Evolutionary conservation across 768 basidiomycete genomes (phyloP).

Genomic region (Xanthoconium stramineum): DNA sequence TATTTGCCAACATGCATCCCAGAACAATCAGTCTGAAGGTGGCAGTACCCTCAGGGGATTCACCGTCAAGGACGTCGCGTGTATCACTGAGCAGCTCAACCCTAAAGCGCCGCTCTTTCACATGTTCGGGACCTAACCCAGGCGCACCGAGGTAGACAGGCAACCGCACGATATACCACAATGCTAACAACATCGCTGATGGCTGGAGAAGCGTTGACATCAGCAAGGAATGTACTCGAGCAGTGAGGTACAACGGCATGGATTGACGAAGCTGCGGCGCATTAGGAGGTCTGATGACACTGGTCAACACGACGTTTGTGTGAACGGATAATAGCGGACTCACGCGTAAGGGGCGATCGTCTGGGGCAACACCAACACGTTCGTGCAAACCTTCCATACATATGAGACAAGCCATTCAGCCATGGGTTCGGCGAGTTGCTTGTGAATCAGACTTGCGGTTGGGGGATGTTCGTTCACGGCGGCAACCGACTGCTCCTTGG

Average conservation of each 20-base stretch:
- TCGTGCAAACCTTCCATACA: conserved; percentile 80
- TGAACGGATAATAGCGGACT: conserved; percentile 25
- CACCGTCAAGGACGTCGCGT: conserved; percentile 39
- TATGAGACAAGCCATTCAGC: conserved; percentile 78
- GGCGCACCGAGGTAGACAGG: conserved; percentile 64
- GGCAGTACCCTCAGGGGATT: conserved; percentile 53
- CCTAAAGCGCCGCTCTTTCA: conserved; percentile 64
- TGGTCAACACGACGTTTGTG: conserved; percentile 9
- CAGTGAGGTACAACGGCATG: conserved; percentile 47
- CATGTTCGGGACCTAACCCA: conserved; percentile 47
- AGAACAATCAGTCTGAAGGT: conserved; percentile 74
- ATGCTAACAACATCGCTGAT: conserved; percentile 70
- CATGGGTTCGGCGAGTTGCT: conserved; percentile 71
- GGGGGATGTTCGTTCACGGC: conserved; percentile 36
- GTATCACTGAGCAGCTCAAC: conserved; percentile 56
- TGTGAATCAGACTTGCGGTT: conserved; percentile 54
- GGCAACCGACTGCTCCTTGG: conserved; percentile 31
- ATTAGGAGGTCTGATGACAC: conserved; percentile 24
- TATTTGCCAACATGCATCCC: conserved; percentile 84
- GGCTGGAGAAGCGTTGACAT: conserved; percentile 80
- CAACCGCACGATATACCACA: conserved; percentile 81
- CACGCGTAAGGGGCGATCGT: conserved; percentile 55
- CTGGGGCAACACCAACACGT: conserved; percentile 58
- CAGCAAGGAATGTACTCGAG: conserved; percentile 67
- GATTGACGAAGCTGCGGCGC: conserved; percentile 33